Conservation (phyloP, 495 filamentous ascomycete genomes). For the Delitschia confertaspora region DNA sequence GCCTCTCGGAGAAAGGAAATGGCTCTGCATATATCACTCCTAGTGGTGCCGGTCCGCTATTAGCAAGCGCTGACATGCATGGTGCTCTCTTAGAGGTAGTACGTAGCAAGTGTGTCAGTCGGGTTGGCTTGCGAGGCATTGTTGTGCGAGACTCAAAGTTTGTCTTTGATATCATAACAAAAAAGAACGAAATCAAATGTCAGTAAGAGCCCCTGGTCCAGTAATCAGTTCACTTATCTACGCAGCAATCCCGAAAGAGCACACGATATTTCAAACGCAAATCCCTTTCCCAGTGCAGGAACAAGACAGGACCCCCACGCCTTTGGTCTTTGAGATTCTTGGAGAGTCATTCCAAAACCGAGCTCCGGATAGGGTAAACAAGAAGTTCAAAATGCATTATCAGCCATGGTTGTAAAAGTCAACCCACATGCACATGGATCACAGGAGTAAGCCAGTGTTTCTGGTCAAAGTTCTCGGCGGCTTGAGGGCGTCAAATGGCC, state of each 20-base stretch:
- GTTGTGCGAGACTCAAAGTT: constrained; percentile 82
- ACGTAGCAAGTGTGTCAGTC: constrained; percentile 63
- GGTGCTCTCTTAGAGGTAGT: constrained; percentile 80
- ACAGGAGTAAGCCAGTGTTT: too few relatives aligned
- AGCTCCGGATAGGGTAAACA: constrained; percentile 74
- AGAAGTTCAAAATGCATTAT: constrained; percentile 68
- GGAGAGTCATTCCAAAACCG: constrained; percentile 79
- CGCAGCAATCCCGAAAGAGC: constrained; percentile 73
- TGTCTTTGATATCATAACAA: constrained; percentile 73
- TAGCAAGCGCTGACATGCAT: constrained; percentile 81
- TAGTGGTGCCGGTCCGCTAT: constrained; percentile 51
- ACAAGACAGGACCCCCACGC: constrained; percentile 24
- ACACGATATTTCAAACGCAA: constrained; percentile 72
- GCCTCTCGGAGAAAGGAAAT: constrained; percentile 32
- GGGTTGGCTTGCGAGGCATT: constrained; percentile 78
- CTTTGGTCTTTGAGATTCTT: constrained; percentile 74
- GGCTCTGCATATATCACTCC: constrained; percentile 41
- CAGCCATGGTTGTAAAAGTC: constrained; percentile 31
- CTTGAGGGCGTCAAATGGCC: too few relatives aligned
- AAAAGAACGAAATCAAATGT: constrained; percentile 50
- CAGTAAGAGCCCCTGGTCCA: constrained; percentile 36
- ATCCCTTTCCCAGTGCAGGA: constrained; percentile 45
- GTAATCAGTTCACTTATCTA: not conserved
- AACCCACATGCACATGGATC: too few relatives aligned
- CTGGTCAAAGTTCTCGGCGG: too few relatives aligned